Conservation (phyloP, 2,329 filamentous ascomycete genomes). For the Colletotrichum sp. region DNA sequence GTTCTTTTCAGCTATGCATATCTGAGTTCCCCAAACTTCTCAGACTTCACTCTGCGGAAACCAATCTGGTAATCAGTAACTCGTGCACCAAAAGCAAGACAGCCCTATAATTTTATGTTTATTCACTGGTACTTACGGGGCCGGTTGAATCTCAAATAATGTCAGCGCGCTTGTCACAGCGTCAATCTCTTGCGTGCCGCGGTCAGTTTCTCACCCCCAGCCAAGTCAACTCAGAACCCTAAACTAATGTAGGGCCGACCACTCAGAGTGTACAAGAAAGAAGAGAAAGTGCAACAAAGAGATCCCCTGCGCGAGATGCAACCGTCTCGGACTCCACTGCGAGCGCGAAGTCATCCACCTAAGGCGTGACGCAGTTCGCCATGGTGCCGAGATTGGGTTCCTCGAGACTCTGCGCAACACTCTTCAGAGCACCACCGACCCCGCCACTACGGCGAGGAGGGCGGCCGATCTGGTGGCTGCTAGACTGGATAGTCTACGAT, state of each 20-base stretch:
- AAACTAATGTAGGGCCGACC: too few relatives aligned
- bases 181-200: neutral
- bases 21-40: neutral
- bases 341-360: neutral
- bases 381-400: neutral
- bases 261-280: neutral
- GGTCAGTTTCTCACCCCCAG: neutral
- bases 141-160: neutral
- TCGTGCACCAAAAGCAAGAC: neutral
- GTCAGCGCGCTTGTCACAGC: neutral
- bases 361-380: neutral
- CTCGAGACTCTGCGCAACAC: neutral
- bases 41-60: neutral
- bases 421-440: neutral
- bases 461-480: neutral
- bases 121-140: rapidly evolving
- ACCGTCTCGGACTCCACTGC: neutral
- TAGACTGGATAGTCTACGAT: neutral
- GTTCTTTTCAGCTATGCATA: neutral
- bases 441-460: neutral
- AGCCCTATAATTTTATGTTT: rapidly evolving
- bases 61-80: neutral
- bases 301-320: neutral
- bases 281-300: neutral
- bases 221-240: too few relatives aligned